These are phyloP conservation scores for Schizosaccharomyces osmophilus DNA, from an alignment of 805 yeast species.

Conservation along the genomic window DNA sequence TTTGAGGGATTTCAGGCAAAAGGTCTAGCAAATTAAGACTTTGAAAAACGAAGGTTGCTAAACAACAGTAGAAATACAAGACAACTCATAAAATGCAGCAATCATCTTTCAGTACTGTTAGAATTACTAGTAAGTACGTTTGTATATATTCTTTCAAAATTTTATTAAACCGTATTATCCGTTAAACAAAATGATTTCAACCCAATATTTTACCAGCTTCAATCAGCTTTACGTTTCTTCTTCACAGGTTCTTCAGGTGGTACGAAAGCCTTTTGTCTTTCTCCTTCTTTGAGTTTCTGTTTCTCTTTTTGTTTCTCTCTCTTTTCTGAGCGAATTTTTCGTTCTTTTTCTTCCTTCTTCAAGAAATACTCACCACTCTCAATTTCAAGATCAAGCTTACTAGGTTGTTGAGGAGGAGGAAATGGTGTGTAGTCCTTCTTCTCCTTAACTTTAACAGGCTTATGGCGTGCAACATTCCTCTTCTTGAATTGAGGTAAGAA, in stretches of 20 bases:
- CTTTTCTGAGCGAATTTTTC: slow-evolving; percentile 48
- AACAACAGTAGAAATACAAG: no score
- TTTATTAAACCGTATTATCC: no score
- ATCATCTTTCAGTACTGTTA: no score
- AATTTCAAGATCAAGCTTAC: slow-evolving; percentile 89
- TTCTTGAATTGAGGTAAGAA: slow-evolving; percentile 91
- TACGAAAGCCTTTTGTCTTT: slow-evolving; percentile 50
- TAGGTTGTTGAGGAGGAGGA: slow-evolving; percentile 93
- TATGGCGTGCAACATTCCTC: slow-evolving; percentile 82
- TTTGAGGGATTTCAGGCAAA: no score
- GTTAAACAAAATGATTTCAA: no score
- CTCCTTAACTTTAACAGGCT: slow-evolving; percentile 43
- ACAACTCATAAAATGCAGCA: no score
- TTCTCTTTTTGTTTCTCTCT: slow-evolving; percentile 52
- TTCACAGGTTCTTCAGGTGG: slow-evolving; percentile 61
- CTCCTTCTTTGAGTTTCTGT: slow-evolving; percentile 37
- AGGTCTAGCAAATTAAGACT: no score
- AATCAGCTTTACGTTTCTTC: slow-evolving; percentile 15
- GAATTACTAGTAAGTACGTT: no score
- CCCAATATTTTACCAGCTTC: not conserved
- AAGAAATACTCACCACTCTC: slow-evolving; percentile 96
- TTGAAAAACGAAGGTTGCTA: no score
- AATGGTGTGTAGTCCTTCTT: slow-evolving; percentile 84
- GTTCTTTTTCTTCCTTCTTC: slow-evolving; percentile 59
- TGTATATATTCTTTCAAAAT: no score